Evolutionary conservation across 1,284 basidiomycete species (phyloP), one percentile per base, ranked within the genome.

Genomic region (Cryptococcus neoformans): DNA sequence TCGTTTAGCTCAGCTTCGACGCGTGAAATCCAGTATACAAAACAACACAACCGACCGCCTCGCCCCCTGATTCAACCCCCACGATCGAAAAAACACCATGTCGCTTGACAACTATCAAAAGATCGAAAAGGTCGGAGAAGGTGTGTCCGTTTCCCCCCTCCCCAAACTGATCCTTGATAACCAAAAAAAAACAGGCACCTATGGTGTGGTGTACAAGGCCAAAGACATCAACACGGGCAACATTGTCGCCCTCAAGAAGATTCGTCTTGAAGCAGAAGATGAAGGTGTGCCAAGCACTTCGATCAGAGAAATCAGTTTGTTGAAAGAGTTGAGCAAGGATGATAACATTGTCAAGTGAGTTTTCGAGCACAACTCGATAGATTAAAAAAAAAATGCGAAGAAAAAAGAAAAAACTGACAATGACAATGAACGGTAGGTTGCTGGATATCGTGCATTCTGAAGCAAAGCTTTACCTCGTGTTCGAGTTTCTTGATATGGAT

Each of bases 371-470:
- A 21, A 21, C 21, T 10, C 21, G 35, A 12, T 34, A 21, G 21
- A 21, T 21, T 21, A 21, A 21, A 21, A 21, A 21, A 21, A 21
- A 21, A 21, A 21, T 21, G 21, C 21, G 21, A 21, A 21, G 21
- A 21, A 21, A 21, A 21, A 21, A 21, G 21, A 21, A 21, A 21
- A 21, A 21, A 21, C 21, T 21, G 21, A 21, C 21, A 21, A 21
- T 21, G 21, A 21, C 21, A 21, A 21, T 21, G 21, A 21, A 21
- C 21, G 21, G 21, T 67, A 91, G 95, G 67, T 85, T 99, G 14
- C 87, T 98, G 81, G 96, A 99, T 75, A 96, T 99, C 57, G 97
- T 99, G 62, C 94, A 98, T 76, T 96, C 92, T 16, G 93, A 99
- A 78, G 89, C 92, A 36, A 99, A 99, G 72, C 87, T 99, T 46